A percentile compares a stretch with the other conserved stretches of the same genome.
Conservation (phyloP, 2,329 filamentous ascomycete genomes). For the Trichoderma semiorbis region DNA sequence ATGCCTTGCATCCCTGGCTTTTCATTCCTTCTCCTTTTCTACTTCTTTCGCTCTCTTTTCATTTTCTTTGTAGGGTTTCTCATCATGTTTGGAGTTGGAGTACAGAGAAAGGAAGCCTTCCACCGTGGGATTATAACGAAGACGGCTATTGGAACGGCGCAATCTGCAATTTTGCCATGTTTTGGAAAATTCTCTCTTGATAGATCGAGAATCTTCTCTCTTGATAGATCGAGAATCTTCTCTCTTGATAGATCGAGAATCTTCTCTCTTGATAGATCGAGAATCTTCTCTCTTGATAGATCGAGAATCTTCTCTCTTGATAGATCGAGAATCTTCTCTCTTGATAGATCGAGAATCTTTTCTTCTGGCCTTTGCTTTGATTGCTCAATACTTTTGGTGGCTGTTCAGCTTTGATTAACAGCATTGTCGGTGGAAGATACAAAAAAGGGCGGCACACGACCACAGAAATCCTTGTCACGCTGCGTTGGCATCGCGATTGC, state of each 20-base stretch:
- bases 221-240: background rate
- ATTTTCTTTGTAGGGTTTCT: conserved; percentile 10
- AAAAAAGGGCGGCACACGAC: background rate
- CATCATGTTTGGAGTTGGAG: conserved; percentile 12
- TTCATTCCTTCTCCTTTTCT: background rate
- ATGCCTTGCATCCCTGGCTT: background rate
- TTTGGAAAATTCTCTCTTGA: background rate
- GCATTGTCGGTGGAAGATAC: background rate
- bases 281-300: background rate
- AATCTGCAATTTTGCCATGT: conserved; percentile 7
- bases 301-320: background rate
- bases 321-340: background rate
- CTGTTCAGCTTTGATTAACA: background rate
- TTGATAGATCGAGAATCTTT: background rate
- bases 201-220: background rate
- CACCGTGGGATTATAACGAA: background rate
- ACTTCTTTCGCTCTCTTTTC: background rate
- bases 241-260: background rate
- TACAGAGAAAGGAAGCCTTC: background rate
- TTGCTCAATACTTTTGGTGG: background rate
- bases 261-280: background rate
- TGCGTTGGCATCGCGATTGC: background rate
- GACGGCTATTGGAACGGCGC: background rate
- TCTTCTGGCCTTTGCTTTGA: background rate
- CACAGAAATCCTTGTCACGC: background rate